These are phyloP conservation scores for Wickerhamiella qilinensis DNA, from an alignment of 805 yeast species.

Conservation along the genomic window DNA sequence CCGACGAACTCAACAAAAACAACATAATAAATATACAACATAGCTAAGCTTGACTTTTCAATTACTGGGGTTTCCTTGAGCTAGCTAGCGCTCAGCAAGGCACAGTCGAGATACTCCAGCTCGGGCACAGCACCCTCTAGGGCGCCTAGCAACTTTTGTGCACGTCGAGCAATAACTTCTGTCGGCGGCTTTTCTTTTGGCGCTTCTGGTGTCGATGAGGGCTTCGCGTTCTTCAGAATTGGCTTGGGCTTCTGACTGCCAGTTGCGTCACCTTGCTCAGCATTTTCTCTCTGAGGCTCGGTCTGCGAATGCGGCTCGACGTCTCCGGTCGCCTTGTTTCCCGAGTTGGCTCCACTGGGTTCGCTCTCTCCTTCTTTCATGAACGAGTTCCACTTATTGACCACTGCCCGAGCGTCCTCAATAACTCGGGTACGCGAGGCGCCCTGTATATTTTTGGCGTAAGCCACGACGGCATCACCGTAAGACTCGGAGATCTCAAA, in stretches of 20 bases:
- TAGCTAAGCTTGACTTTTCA: neutral
- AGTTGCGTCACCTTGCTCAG: too few species aligned
- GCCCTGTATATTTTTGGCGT: constrained; percentile 51
- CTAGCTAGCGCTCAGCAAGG: too few species aligned
- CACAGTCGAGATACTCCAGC: constrained; percentile 10
- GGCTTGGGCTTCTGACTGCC: constrained; percentile 11
- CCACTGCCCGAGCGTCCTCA: constrained; percentile 30
- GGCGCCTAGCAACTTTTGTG: constrained; percentile 8
- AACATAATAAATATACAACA: constrained; percentile 1
- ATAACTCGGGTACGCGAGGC: constrained; percentile 45
- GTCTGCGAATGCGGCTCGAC: too few species aligned
- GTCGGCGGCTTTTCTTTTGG: constrained; percentile 8
- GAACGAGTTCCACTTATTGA: constrained; percentile 40
- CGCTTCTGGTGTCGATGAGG: constrained; percentile 4
- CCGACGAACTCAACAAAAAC: too few species aligned
- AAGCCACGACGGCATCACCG: constrained; percentile 32
- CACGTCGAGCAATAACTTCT: constrained; percentile 12
- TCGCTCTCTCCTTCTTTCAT: constrained; percentile 22
- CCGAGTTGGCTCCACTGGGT: too few species aligned
- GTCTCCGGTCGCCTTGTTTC: too few species aligned
- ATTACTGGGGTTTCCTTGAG: neutral
- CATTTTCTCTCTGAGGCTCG: too few species aligned
- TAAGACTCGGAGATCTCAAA: constrained; percentile 32
- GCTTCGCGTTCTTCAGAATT: constrained; percentile 8
- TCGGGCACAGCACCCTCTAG: constrained; percentile 8